Conservation (phyloP, 495 filamentous ascomycete species). For the Penicillium antarcticum region DNA sequence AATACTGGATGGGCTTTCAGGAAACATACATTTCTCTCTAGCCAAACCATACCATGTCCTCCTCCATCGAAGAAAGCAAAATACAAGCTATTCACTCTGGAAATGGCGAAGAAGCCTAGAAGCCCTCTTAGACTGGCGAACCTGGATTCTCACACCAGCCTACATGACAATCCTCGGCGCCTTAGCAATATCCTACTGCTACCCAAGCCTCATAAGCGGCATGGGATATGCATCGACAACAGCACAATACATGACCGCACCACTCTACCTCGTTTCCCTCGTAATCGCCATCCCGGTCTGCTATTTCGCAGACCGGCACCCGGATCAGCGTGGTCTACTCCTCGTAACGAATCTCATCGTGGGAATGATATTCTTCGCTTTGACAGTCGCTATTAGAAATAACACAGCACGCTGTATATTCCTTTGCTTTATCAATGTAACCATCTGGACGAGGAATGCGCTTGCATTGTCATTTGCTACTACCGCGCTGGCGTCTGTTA, state of each 20-base stretch:
- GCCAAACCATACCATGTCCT: not conserved
- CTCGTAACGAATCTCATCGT: not conserved
- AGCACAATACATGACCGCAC: constrained; percentile 38
- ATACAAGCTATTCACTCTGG: not conserved
- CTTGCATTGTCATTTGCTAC: constrained; percentile 6
- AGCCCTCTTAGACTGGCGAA: not conserved
- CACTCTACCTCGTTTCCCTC: constrained; percentile 34
- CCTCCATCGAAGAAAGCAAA: not conserved
- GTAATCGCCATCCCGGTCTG: not conserved
- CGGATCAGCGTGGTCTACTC: not conserved
- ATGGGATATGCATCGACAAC: constrained; percentile 36
- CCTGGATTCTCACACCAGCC: not conserved
- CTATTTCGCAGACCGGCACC: not conserved
- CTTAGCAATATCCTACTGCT: constrained; percentile 29
- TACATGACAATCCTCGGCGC: constrained; percentile 3
- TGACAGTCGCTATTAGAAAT: constrained; percentile 2
- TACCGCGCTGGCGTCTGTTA: not conserved
- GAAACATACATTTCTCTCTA: not conserved
- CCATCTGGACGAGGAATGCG: constrained; percentile 3
- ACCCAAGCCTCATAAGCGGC: constrained; percentile 38
- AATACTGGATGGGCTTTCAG: too few species aligned
- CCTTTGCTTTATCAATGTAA: constrained; percentile 7
- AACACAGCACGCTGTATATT: constrained; percentile 4
- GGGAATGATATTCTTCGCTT: constrained; percentile 8
- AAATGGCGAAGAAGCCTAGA: not conserved